Evolutionary conservation across 2,329 filamentous ascomycete species (phyloP).

Genomic region (Fusarium luffae): DNA sequence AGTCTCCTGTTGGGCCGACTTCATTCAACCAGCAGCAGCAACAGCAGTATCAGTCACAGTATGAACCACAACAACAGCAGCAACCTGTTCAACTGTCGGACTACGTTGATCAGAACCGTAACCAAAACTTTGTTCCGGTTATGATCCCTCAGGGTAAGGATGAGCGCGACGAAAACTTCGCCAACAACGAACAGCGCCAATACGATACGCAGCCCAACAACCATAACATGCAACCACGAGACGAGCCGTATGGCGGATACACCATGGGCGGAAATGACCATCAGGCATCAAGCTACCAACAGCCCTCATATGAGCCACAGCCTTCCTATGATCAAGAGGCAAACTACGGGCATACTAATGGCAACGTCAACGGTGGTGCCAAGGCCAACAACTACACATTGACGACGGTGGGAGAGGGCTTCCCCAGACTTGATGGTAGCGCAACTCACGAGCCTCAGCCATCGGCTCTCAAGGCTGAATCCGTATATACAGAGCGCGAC

Average conservation of each 20-base stretch:
- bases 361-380: conserved; percentile 20
- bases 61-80: conserved; percentile 22
- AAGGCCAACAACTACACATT: conserved; percentile 32
- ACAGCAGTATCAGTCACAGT: conserved; percentile 12
- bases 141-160: conserved; percentile 35
- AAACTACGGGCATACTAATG: conserved; percentile 21
- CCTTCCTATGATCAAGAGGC: conserved; percentile 19
- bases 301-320: conserved; percentile 21
- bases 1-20: conserved; percentile 20
- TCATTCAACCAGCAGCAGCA: conserved; percentile 30
- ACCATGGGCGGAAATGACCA: conserved; percentile 7
- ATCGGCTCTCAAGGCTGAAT: conserved; percentile 23
- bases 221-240: conserved; percentile 18
- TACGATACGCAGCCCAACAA: conserved; percentile 18
- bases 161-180: conserved; percentile 10
- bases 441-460: conserved; percentile 8
- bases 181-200: conserved; percentile 11
- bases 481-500: conserved; percentile 37
- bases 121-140: conserved; percentile 37
- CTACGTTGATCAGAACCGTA: conserved; percentile 29
- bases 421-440: conserved; percentile 38
- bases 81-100: conserved; percentile 30
- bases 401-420: conserved; percentile 39
- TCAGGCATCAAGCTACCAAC: conserved; percentile 14
- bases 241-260: conserved; percentile 14